Base-by-base conservation (phyloP, 2,329 filamentous ascomycete species). In the Thyridium curvatum region DNA sequence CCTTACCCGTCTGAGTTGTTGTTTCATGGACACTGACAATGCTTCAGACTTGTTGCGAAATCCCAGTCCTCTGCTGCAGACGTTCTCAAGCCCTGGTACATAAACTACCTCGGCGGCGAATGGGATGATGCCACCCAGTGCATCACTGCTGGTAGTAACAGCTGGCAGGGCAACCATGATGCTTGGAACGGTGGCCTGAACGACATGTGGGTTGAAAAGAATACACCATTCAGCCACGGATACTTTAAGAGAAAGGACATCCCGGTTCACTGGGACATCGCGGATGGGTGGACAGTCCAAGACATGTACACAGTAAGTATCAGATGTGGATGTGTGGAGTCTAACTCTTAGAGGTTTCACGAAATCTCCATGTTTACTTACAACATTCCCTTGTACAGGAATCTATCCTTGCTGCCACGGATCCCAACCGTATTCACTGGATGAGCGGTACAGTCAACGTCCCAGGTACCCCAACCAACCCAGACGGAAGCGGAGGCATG, bases 51-150 rank as follows among this genome's bases (percentile, higher is more conserved):
- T 41, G 38, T 28, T 32, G 38, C 32, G 13, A 8, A 34, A 17
- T 34, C 13, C 60, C 56, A n/a, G 61, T 69, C 13, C 55, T 61
- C 30, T 44, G 58, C 1, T 44, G 46, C 2, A 55, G 64, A 4
- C 60, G 60, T 13, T 6, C 55, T 76, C 12, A 59, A 70, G 10
- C 72, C 73, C 0, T 77, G 68, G 66, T 69, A 76, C 45, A 54
- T 77, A n/a, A 74, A 74, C 45, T 74, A 75, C 44, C 58, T 67
- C 6, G 71, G 69, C 2, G 69, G 67, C 12, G 55, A 62, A 30
- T 74, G 62, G 57, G 44, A 54, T 4, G 57, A 72, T 29, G 68
- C 71, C 1, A 74, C 72, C 8, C 73, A 77, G 46, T 77, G 73
- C 47, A 72, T 73, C 60, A 43, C 56, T 7, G 66, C 68, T 7